Base-by-base conservation (phyloP, 495 filamentous ascomycete species). In the Daldinia decipiens region DNA sequence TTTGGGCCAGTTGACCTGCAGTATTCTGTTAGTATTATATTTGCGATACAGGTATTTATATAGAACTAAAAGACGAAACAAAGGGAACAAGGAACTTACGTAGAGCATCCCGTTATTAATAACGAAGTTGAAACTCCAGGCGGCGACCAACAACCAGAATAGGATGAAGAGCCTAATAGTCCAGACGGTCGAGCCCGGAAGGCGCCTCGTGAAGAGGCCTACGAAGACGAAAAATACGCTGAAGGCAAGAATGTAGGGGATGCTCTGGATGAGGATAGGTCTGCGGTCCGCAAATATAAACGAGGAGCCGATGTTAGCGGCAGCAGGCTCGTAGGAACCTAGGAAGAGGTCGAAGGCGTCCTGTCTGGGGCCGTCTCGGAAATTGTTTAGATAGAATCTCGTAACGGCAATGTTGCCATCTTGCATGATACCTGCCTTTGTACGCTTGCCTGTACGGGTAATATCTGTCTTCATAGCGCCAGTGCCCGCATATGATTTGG, bases 381-480 rank as follows among this genome's bases (percentile, higher is more conserved):
- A 98, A 78, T 98, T 98, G 77, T 98, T 98, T 51, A 84, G 84
- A 32, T 93, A 83, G 80, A 97, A 99, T 62, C 95, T 86, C 4
- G 89, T 94, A 45, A 92, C 82, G 2, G 93, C 95, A 57, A 97
- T 93, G 60, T 86, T 90, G 36, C 91, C 77, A 79, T 99, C 95
- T 74, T 93, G 91, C 29, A 96, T 71, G 63, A 90, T 89, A 45
- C 95, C 95, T 3, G 86, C 89, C 36, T 87, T 92, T 11, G 95
- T 98, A 17, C 95, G 88, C 73, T 92, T 87, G 53, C 96, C 96
- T 9, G 90, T 92, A 11, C 95, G 89, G 3, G 95, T 99, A 65
- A 97, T 92, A 77, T 98, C 95, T 1, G 95, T 98, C 81, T 98
- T 98, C 80, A 98, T 83, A 32, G 95, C 95, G 6, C 95, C 95